phyloP scores from a whole-genome alignment of 2,329 filamentous ascomycete genomes.

The Canariomyces notabilis region DNA sequence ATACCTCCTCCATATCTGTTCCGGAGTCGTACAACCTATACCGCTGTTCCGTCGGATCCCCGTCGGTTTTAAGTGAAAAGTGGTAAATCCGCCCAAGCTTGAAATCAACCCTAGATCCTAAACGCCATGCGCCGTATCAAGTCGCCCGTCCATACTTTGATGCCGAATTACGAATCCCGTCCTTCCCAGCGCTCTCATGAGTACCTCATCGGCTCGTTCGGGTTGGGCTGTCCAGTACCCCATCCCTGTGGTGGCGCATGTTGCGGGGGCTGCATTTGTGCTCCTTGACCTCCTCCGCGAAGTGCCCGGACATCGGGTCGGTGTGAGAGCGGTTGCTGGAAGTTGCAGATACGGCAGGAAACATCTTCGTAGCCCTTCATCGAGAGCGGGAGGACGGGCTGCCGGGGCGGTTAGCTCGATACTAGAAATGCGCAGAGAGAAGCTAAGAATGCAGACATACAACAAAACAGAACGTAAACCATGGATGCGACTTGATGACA shows the following conservation, averaged over 20 bases:
- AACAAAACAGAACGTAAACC: slow-evolving; percentile 77
- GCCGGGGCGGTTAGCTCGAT: neutral
- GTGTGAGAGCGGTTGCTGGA: slow-evolving; percentile 60
- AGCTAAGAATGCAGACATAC: slow-evolving; percentile 36
- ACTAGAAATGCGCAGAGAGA: neutral
- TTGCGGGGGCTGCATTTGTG: slow-evolving; percentile 36
- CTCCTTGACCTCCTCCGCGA: slow-evolving; percentile 34
- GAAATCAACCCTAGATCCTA: too few relatives aligned
- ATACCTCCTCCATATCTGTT: too few relatives aligned
- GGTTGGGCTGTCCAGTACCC: slow-evolving; percentile 15
- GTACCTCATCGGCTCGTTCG: slow-evolving; percentile 30
- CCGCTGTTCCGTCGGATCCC: too few relatives aligned
- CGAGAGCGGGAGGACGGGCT: slow-evolving; percentile 69
- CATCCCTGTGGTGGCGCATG: slow-evolving; percentile 33
- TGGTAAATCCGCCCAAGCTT: too few relatives aligned
- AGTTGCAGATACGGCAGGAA: slow-evolving; percentile 70
- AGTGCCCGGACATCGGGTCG: slow-evolving; percentile 53
- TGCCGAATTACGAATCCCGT: neutral
- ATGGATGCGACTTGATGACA: slow-evolving; percentile 60
- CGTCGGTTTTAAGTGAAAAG: too few relatives aligned
- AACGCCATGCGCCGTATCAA: neutral
- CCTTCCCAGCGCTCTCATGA: slow-evolving; percentile 14
- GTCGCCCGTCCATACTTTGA: neutral
- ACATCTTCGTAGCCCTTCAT: slow-evolving; percentile 64
- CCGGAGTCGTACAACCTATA: too few relatives aligned